Evolutionary conservation across 2,329 filamentous ascomycete genomes (phyloP).

Genomic region (Fusarium liriodendri): DNA sequence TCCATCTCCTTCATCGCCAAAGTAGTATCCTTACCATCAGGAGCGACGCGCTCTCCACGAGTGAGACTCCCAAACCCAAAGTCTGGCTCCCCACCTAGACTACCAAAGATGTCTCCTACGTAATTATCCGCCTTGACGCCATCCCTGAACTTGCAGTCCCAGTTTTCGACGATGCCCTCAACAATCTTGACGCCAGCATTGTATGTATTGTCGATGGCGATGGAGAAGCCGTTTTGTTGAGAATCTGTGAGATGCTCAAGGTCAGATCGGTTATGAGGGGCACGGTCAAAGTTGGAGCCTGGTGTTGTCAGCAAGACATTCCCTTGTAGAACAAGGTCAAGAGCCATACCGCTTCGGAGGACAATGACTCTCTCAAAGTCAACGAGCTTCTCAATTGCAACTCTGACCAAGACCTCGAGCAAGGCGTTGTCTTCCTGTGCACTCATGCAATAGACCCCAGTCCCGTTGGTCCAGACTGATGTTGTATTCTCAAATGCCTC

Average conservation of each 20-base stretch:
- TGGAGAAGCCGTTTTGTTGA: conserved; percentile 72
- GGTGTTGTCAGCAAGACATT: not conserved
- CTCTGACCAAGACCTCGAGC: conserved; percentile 73
- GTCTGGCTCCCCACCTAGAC: conserved; percentile 72
- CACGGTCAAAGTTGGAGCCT: conserved; percentile 78
- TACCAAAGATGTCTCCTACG: conserved; percentile 77
- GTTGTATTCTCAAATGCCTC: conserved; percentile 75
- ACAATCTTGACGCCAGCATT: conserved; percentile 73
- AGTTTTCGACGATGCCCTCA: conserved; percentile 69
- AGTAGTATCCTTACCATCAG: conserved; percentile 27
- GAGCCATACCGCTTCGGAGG: conserved; percentile 67
- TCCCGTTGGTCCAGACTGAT: conserved; percentile 73
- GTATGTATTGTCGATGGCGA: conserved; percentile 75
- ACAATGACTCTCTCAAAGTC: conserved; percentile 76
- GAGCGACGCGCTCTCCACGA: conserved; percentile 47
- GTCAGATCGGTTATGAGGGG: conserved; percentile 66
- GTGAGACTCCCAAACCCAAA: conserved; percentile 69
- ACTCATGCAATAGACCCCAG: conserved; percentile 75
- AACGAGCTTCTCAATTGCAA: conserved; percentile 65
- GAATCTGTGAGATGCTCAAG: conserved; percentile 69
- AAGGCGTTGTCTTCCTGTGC: conserved; percentile 80
- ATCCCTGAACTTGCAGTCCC: conserved; percentile 67
- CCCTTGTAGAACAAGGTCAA: no score
- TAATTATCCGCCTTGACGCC: conserved; percentile 74
- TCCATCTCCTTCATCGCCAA: conserved; percentile 46